These are phyloP conservation scores for Diutina rugosa DNA, from an alignment of 1,139 yeast species.

Conservation along the genomic window DNA sequence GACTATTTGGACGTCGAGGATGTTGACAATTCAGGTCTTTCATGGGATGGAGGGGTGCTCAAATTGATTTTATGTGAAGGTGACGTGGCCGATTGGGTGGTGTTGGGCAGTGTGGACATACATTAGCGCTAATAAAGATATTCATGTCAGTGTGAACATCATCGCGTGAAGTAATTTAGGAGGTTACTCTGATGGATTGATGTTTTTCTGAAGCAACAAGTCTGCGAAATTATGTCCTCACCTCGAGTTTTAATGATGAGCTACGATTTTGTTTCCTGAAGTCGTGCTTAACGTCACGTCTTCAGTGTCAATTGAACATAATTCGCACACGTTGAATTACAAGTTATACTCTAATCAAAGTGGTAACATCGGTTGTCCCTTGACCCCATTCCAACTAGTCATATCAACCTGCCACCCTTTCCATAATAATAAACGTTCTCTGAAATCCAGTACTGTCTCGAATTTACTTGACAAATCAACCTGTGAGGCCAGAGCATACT, in stretches of 20 bases:
- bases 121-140: neutral
- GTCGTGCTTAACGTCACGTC: too few species aligned
- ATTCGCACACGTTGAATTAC: too few species aligned
- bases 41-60: slow-evolving; percentile 60
- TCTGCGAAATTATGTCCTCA: too few species aligned
- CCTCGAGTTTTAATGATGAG: too few species aligned
- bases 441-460: slow-evolving; percentile 14
- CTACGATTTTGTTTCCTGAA: too few species aligned
- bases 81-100: slow-evolving; percentile 59
- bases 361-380: slow-evolving; percentile 14
- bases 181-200: too few species aligned
- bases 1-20: slow-evolving; percentile 50
- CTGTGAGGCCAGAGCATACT: slow-evolving; percentile 20
- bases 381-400: slow-evolving; percentile 52
- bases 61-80: slow-evolving; percentile 68
- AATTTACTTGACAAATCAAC: neutral
- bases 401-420: slow-evolving; percentile 80
- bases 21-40: slow-evolving; percentile 28
- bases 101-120: slow-evolving; percentile 43
- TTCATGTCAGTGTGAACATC: neutral
- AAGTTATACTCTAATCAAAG: slow-evolving; percentile 6
- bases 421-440: slow-evolving; percentile 46
- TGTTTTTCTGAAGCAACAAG: too few species aligned
- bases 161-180: too few species aligned
- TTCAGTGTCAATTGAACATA: too few species aligned